Evolutionary conservation across 1,284 basidiomycete species (phyloP), one percentile per base, ranked within the genome.

Genomic region (Coniophora puteana): DNA sequence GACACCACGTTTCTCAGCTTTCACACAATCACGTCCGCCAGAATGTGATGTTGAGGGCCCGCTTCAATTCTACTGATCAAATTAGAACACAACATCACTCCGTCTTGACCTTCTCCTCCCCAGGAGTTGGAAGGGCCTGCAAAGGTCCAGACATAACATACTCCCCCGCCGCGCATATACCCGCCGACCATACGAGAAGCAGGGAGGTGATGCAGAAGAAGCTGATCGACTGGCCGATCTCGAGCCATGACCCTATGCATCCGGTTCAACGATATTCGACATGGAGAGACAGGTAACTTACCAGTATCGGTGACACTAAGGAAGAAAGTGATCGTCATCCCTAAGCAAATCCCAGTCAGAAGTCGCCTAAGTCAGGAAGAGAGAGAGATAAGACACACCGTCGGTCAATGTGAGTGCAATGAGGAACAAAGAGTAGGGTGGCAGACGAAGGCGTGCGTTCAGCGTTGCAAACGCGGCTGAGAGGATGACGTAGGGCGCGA

Each of bases 161-260:
- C 53, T 84, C 84, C 34, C 87, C 86, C 7, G 73, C 65, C 0
- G 75, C 79, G 51, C 82, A 86, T 17, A 89, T 78, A 0, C 81
- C 84, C 25, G 81, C 83, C 1, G 89, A 86, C 76, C 86, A 92
- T 20, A 89, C 71, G 37, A 89, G 69, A 38, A 93, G 65, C 32
- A 92, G 62, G 3, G 89, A 92, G 1, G 87, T 79, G 51, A 93
- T 89, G 52, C 85, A 87, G 62, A 93, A 93, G 63, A 92, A 91
- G 41, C 78, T 89, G 55, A 93, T 93, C 0, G 84, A 85, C 60
- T 90, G 87, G 4, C 91, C 91, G 43, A 93, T 93, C 57, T 93
- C 89, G 40, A 93, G 66, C 92, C 91, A 94, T 5, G 86, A 90
- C 0, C 85, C 84, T 72, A 38, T 17, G 13, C 36, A 36, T 26